Evolutionary conservation across 306 rosid genomes (phyloP), one percentile per base, ranked within the genome.

Genomic region (Arachis hypogaea): DNA sequence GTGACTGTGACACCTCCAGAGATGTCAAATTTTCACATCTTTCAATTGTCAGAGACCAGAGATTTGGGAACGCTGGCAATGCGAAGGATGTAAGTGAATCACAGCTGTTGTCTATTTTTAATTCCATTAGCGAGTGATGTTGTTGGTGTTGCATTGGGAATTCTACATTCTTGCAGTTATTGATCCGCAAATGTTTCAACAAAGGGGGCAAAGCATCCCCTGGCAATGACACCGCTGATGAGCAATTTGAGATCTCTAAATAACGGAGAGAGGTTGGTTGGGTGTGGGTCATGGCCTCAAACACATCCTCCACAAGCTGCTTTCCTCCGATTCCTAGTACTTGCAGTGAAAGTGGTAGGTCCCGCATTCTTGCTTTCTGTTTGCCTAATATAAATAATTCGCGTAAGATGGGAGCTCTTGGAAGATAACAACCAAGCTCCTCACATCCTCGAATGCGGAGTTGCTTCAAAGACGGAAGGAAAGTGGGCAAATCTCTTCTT

Each of bases 11-110:
- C 49, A 44, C 56, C 0, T 14, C 45, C 42, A 74, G 22, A 74
- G 6, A 4, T 43, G 63, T 42, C 38, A 74, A 11, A 44, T 64
- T 63, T 40, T 51, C 63, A 74, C 71, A 63, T 0, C 5, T 0
- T 0, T 0, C 0, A 45, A 74, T 63, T 1, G 0, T 0, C 1
- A 74, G 71, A 1, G 0, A 0, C 1, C 0, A 0, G 65, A 74
- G 78, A 14, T 74, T 74, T 7, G 71, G 71, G 28, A 74, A 44
- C 10, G 43, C 33, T 0, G 52, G 47, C 18, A 64, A 6, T 38
- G 63, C 8, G 56, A 74, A 40, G 33, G 46, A 54, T 9, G 36
- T 42, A 16, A 63, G 64, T 7, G 57, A 63, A 55, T 54, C 64
- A 42, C 65, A 74, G 40, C 78, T 6, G 6, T 52, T 2, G 2